A percentile compares a stretch with the other conserved stretches of the same genome.
phyloP scores from a whole-genome alignment of 768 basidiomycete genomes.

The Leucogyrophana mollusca region DNA sequence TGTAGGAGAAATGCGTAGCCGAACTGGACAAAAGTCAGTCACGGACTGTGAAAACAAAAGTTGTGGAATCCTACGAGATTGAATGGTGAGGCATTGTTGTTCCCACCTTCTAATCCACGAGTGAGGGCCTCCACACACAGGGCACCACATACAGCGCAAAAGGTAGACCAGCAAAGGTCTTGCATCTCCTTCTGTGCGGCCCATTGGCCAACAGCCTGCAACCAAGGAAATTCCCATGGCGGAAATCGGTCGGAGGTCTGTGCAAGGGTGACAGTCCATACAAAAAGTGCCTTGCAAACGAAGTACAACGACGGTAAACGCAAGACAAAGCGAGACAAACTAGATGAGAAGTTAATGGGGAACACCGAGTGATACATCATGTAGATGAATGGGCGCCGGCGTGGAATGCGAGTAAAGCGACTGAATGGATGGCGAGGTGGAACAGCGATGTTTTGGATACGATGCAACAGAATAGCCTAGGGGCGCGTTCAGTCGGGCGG shows the following conservation, averaged over 20 bases:
- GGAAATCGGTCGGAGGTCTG: slow-evolving; percentile 51
- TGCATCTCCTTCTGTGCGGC: slow-evolving; percentile 50
- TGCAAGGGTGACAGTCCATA: slow-evolving; percentile 59
- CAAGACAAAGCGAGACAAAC: slow-evolving; percentile 54
- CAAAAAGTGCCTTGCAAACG: slow-evolving; percentile 50
- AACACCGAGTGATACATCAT: slow-evolving; percentile 42
- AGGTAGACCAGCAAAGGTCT: slow-evolving; percentile 73
- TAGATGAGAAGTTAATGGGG: slow-evolving; percentile 62
- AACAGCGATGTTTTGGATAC: slow-evolving; percentile 76
- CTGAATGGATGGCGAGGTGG: slow-evolving; percentile 46
- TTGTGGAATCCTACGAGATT: slow-evolving; percentile 56
- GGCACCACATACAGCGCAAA: slow-evolving; percentile 62
- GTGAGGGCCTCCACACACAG: slow-evolving; percentile 67
- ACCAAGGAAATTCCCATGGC: slow-evolving; percentile 23
- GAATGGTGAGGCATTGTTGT: slow-evolving; percentile 59
- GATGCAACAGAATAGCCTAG: slow-evolving; percentile 68
- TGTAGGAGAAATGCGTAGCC: slow-evolving; percentile 78
- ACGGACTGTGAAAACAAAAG: slow-evolving; percentile 4
- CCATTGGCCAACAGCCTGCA: slow-evolving; percentile 44
- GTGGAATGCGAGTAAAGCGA: slow-evolving; percentile 20
- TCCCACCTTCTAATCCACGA: slow-evolving; percentile 64
- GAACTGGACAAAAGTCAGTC: slow-evolving; percentile 42
- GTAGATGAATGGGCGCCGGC: slow-evolving; percentile 20
- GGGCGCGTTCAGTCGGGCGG: not conserved
- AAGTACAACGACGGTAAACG: slow-evolving; percentile 66